These are phyloP conservation scores for Botrytis fragariae DNA, from an alignment of 2,329 filamentous ascomycete genomes.

Conservation along the genomic window DNA sequence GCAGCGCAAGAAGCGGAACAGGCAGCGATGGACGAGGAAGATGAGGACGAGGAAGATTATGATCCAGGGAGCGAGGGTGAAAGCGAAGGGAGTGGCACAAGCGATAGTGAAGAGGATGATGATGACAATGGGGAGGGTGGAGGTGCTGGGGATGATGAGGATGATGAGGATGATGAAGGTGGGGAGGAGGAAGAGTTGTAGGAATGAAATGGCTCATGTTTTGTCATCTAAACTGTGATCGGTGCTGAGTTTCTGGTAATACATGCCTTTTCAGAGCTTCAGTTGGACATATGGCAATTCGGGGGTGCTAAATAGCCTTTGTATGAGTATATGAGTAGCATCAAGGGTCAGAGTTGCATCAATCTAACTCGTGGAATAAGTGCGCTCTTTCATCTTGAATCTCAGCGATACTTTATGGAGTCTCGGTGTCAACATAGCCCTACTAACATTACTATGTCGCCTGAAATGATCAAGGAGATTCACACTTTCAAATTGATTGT, in stretches of 20 bases:
- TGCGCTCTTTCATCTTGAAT: not conserved
- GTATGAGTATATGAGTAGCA: not conserved
- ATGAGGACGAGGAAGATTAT: slow-evolving; percentile 66
- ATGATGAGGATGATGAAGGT: slow-evolving; percentile 26
- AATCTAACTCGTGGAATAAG: not conserved
- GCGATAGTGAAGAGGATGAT: slow-evolving; percentile 31
- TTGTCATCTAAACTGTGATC: not conserved
- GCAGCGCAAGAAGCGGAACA: slow-evolving; percentile 40
- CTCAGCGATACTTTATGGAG: not conserved
- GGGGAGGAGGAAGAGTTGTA: slow-evolving; percentile 21
- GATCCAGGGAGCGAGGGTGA: slow-evolving; percentile 51
- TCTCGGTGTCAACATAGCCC: not conserved
- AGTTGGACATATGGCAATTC: not conserved
- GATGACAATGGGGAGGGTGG: slow-evolving; percentile 44
- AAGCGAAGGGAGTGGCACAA: slow-evolving; percentile 32
- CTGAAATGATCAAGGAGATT: not conserved
- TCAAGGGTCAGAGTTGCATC: not conserved
- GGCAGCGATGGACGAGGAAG: slow-evolving; percentile 55
- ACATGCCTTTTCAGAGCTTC: not conserved
- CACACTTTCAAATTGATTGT: too few species aligned
- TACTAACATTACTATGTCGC: not conserved
- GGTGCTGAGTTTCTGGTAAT: not conserved
- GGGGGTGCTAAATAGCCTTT: not conserved
- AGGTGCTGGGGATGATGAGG: slow-evolving; percentile 29
- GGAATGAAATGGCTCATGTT: not conserved